phyloP scores from a whole-genome alignment of 129 eudicot species.

The Cynara cardunculus region DNA sequence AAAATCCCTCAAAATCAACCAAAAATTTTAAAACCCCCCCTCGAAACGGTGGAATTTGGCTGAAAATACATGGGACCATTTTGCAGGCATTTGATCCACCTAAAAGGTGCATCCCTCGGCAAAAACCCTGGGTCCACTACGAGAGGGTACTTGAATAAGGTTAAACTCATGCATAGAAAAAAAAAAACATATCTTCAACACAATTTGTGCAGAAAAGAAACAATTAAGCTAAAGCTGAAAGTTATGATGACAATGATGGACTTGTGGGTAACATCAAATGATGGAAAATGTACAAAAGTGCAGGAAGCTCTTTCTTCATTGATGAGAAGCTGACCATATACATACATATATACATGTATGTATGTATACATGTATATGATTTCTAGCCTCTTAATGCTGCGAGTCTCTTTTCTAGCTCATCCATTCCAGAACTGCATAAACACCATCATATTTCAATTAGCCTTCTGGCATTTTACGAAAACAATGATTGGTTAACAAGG shows the following conservation, averaged over 20 bases:
- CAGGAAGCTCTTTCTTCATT: constrained; percentile 10
- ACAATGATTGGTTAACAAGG: background rate
- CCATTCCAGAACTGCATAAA: constrained; percentile 66
- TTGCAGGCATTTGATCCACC: no score
- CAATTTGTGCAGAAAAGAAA: constrained; percentile 4
- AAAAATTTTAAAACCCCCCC: no score
- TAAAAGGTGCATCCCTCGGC: no score
- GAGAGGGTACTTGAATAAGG: no score
- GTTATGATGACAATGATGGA: constrained; percentile 16
- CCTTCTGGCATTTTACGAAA: background rate
- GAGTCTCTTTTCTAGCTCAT: constrained; percentile 91
- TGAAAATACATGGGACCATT: no score
- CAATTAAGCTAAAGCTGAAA: constrained; percentile 11
- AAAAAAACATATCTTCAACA: constrained; percentile 14
- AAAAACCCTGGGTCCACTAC: no score
- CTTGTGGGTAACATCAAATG: constrained; percentile 28
- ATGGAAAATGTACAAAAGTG: constrained; percentile 28
- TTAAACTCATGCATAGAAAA: constrained; percentile 7
- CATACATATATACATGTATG: background rate
- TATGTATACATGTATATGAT: constrained; percentile 15
- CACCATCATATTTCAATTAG: background rate
- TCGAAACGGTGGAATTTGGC: no score
- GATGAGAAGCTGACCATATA: constrained; percentile 11
- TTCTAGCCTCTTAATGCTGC: constrained; percentile 65
- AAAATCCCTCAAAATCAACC: no score